Evolutionary conservation across 768 basidiomycete species (phyloP), one percentile per base, ranked within the genome.

Genomic region (Hypholoma fasciculare): DNA sequence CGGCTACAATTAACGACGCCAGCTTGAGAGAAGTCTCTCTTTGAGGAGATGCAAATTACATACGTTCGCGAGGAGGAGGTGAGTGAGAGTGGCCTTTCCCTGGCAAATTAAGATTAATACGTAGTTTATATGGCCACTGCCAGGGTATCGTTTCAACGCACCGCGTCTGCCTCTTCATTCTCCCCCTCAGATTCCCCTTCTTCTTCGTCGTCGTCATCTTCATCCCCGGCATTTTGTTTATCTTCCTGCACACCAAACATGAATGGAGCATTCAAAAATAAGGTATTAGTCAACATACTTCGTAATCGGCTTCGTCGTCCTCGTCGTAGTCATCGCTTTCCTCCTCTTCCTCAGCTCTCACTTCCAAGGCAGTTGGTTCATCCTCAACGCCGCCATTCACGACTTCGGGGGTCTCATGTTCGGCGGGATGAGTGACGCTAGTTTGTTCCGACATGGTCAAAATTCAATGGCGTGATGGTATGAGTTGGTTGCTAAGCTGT

Each of bases 241-340:
- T 61, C 64, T 54, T 68, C 69, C 69, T 70, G 48, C 7, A 23
- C 16, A 43, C 13, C 20, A 26, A 39, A 17, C 14, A 11, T 48
- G 12, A 34, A 47, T 51, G 34, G 38, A 44, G 51, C 34, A 12
- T 12, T 48, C 49, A 49, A 55, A 6, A n/a, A 14, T 12, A 27
- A 19, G 48, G 44, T 20, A 48, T 20, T n/a, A 7, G 39, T 17
- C 19, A 46, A 59, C 69, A 20, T 55, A 65, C 68, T 59, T 69
- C 68, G 56, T 54, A 65, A 49, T 69, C 69, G 5, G 48, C 64
- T 53, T 63, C 63, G 1, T 62, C 64, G 16, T 67, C 64, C 34
- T 70, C 67, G 11, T 67, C 68, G 27, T 68, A 68, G 27, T 68
- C 69, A 50, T 72, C 69, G 51, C 67, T 69, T 23, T 73, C 72